Evolutionary conservation across 2,329 filamentous ascomycete species (phyloP).

Genomic region (Pseudogymnoascus verrucosus): DNA sequence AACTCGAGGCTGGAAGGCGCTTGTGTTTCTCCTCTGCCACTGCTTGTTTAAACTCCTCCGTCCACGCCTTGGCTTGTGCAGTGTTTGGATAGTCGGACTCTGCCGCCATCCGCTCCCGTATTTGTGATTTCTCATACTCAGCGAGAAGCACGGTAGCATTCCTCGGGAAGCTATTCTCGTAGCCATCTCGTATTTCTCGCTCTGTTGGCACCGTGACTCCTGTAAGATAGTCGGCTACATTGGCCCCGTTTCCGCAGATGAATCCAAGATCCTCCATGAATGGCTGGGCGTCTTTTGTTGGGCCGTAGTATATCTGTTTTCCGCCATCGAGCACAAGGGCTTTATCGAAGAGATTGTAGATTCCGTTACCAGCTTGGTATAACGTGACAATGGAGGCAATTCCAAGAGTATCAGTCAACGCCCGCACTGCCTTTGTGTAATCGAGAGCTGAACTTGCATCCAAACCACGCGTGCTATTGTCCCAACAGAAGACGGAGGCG

Average conservation of each 20-base stretch:
- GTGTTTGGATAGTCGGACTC: slow-evolving; percentile 51
- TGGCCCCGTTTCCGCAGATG: slow-evolving; percentile 40
- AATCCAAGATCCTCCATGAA: slow-evolving; percentile 64
- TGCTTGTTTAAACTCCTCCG: slow-evolving; percentile 44
- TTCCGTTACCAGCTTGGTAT: slow-evolving; percentile 59
- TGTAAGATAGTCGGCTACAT: slow-evolving; percentile 62
- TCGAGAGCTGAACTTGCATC: slow-evolving; percentile 68
- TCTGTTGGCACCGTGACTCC: slow-evolving; percentile 58
- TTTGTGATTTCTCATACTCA: slow-evolving; percentile 44
- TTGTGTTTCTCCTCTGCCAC: slow-evolving; percentile 28
- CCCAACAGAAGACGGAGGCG: slow-evolving; percentile 61
- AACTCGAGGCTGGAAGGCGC: slow-evolving; percentile 29
- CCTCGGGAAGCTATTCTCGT: slow-evolving; percentile 58
- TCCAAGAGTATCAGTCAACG: slow-evolving; percentile 59
- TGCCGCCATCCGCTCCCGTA: slow-evolving; percentile 41
- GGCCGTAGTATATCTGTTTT: slow-evolving; percentile 58
- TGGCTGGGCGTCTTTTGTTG: slow-evolving; percentile 48
- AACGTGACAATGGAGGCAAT: slow-evolving; percentile 63
- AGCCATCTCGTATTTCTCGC: slow-evolving; percentile 49
- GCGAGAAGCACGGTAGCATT: slow-evolving; percentile 44
- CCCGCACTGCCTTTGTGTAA: slow-evolving; percentile 55
- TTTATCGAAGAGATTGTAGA: slow-evolving; percentile 66
- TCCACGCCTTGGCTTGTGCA: slow-evolving; percentile 35
- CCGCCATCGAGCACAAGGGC: slow-evolving; percentile 66
- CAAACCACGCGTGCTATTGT: slow-evolving; percentile 64